Conservation (phyloP, 768 basidiomycete genomes). For the Rhodosporidiobolus sp. region DNA sequence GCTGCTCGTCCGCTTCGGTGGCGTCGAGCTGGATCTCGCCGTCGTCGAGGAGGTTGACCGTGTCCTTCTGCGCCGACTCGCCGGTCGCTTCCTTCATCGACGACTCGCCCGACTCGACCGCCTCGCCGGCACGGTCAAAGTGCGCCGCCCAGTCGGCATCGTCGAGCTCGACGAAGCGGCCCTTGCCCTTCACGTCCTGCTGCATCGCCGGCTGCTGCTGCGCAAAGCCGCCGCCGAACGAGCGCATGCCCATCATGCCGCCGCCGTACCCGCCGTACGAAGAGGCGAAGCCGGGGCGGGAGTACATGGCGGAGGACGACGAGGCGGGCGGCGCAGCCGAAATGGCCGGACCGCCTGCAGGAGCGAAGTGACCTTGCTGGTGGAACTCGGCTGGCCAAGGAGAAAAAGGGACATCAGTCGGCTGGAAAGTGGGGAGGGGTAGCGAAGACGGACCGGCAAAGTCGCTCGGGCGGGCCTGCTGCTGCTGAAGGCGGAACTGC, state of each 20-base stretch:
- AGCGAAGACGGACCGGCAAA: slow-evolving; percentile 24
- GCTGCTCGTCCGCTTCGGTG: slow-evolving; percentile 31
- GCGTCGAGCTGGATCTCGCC: slow-evolving; percentile 35
- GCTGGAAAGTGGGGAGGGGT: slow-evolving; percentile 41
- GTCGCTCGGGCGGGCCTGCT: slow-evolving; percentile 13
- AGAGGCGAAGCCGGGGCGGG: slow-evolving; percentile 26
- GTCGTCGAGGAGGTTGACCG: slow-evolving; percentile 26
- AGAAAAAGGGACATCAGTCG: not conserved
- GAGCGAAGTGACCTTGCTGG: slow-evolving; percentile 28
- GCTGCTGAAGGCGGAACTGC: slow-evolving; percentile 33
- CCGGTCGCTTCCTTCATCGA: not conserved
- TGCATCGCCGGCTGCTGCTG: not conserved
- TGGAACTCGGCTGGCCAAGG: slow-evolving; percentile 31
- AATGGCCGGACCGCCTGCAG: not conserved
- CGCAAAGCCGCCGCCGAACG: not conserved
- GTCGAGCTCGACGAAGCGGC: slow-evolving; percentile 50
- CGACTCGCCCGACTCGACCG: not conserved
- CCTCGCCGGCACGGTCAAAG: slow-evolving; percentile 29
- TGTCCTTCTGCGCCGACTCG: slow-evolving; percentile 4
- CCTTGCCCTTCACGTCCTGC: slow-evolving; percentile 63
- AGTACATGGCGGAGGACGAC: not conserved
- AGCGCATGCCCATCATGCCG: slow-evolving; percentile 18
- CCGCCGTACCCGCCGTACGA: slow-evolving; percentile 28
- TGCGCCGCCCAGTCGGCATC: slow-evolving; percentile 44
- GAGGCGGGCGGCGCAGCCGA: slow-evolving; percentile 7